These are phyloP conservation scores for Tympanopsis confertula DNA, from an alignment of 2,329 filamentous ascomycete genomes.

Conservation along the genomic window DNA sequence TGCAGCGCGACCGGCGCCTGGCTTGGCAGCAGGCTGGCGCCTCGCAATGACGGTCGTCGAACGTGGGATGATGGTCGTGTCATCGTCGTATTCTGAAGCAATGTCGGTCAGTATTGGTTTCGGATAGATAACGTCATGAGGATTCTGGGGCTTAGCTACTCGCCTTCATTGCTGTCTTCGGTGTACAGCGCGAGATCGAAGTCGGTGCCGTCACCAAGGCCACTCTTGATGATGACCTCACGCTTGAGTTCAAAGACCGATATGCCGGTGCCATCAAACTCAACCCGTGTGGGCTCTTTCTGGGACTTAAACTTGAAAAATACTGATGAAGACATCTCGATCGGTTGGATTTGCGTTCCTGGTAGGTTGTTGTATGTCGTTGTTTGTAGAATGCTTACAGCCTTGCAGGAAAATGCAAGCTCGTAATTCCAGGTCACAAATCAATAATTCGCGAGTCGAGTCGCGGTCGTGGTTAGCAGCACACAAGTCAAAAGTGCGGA, in stretches of 20 bases:
- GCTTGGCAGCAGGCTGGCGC: conserved; percentile 70
- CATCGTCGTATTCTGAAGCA: conserved; percentile 78
- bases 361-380: neutral
- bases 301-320: conserved; percentile 99
- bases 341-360: conserved; percentile 5
- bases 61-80: conserved; percentile 91
- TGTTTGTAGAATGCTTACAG: neutral
- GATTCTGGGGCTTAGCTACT: conserved; percentile 19
- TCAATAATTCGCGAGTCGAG: neutral
- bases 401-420: neutral
- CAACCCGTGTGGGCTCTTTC: conserved; percentile 85
- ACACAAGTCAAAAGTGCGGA: neutral
- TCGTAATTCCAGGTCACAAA: neutral
- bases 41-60: conserved; percentile 88
- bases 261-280: conserved; percentile 94
- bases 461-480: neutral
- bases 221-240: conserved; percentile 92
- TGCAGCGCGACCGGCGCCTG: conserved; percentile 79
- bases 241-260: conserved; percentile 98
- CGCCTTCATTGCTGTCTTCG: conserved; percentile 83
- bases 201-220: conserved; percentile 87
- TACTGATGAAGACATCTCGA: conserved; percentile 84
- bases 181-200: conserved; percentile 93
- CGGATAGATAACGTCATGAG: conserved; percentile 1
- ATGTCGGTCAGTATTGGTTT: conserved; percentile 13